Evolutionary conservation across 306 rosid genomes (phyloP).

Genomic region (Acacia crassicarpa): DNA sequence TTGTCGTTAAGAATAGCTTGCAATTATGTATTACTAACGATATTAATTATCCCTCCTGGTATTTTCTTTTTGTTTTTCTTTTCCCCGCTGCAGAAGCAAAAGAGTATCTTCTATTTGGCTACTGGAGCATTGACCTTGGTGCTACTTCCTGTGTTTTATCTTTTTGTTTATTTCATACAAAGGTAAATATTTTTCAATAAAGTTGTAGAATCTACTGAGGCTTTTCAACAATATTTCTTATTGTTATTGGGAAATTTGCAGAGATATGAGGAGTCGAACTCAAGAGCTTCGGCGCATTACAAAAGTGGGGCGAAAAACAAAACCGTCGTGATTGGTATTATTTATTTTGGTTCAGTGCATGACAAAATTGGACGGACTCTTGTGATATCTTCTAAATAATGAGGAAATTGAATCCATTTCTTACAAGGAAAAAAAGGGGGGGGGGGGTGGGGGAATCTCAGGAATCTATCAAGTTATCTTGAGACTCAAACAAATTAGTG

Average conservation of each 20-base stretch:
- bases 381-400: background rate
- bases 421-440: background rate
- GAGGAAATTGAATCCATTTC: background rate
- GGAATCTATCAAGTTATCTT: background rate
- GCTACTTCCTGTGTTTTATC: conserved; percentile 90
- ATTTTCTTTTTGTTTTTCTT: conserved; percentile 12
- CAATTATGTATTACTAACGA: background rate
- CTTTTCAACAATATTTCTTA: conserved; percentile 19
- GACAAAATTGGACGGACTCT: conserved; percentile 14
- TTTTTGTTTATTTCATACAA: conserved; percentile 74
- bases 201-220: conserved; percentile 4
- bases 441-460: too few relatives aligned
- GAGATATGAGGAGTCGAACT: conserved; percentile 65
- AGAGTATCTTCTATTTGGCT: conserved; percentile 71
- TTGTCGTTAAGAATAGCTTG: background rate
- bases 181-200: conserved; percentile 47
- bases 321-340: conserved; percentile 62
- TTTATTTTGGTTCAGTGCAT: conserved; percentile 22
- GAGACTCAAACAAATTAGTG: background rate
- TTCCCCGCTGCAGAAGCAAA: conserved; percentile 57
- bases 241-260: conserved; percentile 40
- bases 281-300: conserved; percentile 82
- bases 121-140: conserved; percentile 73
- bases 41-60: conserved; percentile 18
- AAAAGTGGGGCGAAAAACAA: conserved; percentile 58